phyloP scores from a whole-genome alignment of 345 rosid genomes.

The Hirschfeldia incana region DNA sequence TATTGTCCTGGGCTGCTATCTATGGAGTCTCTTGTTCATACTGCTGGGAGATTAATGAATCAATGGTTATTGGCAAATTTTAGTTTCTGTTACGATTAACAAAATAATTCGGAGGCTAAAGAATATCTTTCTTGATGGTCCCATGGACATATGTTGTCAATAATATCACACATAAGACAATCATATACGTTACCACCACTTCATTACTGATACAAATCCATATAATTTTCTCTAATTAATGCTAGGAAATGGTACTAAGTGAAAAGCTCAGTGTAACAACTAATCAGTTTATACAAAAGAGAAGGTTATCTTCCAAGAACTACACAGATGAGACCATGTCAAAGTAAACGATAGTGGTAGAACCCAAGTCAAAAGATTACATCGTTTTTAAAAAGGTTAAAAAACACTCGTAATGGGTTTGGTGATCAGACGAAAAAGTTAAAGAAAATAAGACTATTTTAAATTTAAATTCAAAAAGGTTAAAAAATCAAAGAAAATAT shows the following conservation, averaged over 20 bases:
- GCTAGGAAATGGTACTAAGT: not conserved
- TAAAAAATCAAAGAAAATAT: not conserved
- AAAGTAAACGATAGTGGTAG: conserved; percentile 37
- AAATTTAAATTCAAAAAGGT: not conserved
- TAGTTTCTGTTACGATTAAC: not conserved
- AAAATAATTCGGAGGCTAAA: not conserved
- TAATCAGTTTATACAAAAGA: conserved; percentile 10
- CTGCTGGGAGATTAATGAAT: conserved; percentile 28
- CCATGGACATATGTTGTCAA: conserved; percentile 22
- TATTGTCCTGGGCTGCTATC: conserved; percentile 17
- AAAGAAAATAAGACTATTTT: not conserved
- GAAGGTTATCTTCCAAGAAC: conserved; percentile 23
- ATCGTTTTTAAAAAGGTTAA: not conserved
- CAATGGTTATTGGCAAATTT: conserved; percentile 11
- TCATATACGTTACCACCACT: conserved; percentile 36
- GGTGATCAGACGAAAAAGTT: conserved; percentile 28
- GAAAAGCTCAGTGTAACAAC: not conserved
- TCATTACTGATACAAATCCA: conserved; percentile 30
- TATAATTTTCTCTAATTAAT: not conserved
- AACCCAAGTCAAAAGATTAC: conserved; percentile 41
- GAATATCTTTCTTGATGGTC: conserved; percentile 24
- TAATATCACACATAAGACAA: conserved; percentile 31
- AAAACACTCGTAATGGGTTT: conserved; percentile 28
- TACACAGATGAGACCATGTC: conserved; percentile 31
- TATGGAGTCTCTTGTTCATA: conserved; percentile 40